Conservation (phyloP, 2,329 filamentous ascomycete genomes). For the Xylariaceae sp. region DNA sequence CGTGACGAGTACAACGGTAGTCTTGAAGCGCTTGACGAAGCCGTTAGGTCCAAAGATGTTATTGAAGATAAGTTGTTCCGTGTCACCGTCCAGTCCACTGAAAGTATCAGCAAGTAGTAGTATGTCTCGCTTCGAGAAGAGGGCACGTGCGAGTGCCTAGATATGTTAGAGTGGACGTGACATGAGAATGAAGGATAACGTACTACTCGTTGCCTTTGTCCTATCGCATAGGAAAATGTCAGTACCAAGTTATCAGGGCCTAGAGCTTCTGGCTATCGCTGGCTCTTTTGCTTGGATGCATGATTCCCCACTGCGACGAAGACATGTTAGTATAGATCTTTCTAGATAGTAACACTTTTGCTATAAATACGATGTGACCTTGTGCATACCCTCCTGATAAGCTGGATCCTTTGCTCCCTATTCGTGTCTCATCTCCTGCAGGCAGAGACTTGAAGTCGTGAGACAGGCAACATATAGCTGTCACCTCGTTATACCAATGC, state of each 20-base stretch:
- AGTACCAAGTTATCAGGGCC: no score
- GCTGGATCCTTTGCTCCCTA: slow-evolving; percentile 21
- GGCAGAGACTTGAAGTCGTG: slow-evolving; percentile 23
- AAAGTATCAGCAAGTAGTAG: slow-evolving; percentile 37
- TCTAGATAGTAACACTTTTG: no score
- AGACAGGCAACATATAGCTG: slow-evolving; percentile 23
- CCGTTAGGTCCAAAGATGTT: slow-evolving; percentile 33
- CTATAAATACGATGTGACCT: no score
- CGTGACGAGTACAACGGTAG: slow-evolving; percentile 34
- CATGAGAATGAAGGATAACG: slow-evolving; percentile 2
- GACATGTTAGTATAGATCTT: no score
- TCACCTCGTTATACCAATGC: slow-evolving; percentile 33
- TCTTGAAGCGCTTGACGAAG: slow-evolving; percentile 24
- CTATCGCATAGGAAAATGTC: no score
- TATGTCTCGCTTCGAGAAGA: slow-evolving; percentile 31
- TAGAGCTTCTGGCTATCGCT: no score
- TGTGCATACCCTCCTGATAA: slow-evolving; percentile 23
- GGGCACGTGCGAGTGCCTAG: slow-evolving; percentile 37
- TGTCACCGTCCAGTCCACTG: slow-evolving; percentile 36
- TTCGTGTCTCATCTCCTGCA: slow-evolving; percentile 20
- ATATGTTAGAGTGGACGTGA: neutral
- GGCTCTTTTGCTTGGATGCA: no score
- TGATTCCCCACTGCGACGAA: no score
- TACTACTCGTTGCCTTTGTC: slow-evolving; percentile 31
- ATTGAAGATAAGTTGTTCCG: slow-evolving; percentile 28